These are phyloP conservation scores for Penicillium sp. DNA, from an alignment of 2,329 filamentous ascomycete genomes.

Conservation along the genomic window DNA sequence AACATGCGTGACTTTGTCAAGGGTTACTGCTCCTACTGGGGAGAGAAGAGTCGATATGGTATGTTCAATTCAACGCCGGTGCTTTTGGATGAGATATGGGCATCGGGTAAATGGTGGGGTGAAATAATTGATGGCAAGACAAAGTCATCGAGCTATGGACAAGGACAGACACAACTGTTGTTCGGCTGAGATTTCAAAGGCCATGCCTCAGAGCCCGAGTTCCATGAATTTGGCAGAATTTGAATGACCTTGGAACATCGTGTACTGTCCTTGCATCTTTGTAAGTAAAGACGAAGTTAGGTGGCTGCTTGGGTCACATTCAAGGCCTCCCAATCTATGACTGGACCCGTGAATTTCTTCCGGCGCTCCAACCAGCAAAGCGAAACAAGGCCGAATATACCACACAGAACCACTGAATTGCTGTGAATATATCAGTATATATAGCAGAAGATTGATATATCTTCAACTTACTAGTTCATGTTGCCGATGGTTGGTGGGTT, in stretches of 20 bases:
- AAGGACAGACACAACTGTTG: background rate
- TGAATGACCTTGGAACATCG: too few species aligned
- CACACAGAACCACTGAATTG: background rate
- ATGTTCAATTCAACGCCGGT: constrained; percentile 30
- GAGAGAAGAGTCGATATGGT: constrained; percentile 31
- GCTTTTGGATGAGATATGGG: constrained; percentile 26
- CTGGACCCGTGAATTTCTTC: constrained; percentile 13
- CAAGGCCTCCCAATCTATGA: constrained; percentile 14
- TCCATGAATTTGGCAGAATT: too few species aligned
- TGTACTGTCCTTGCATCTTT: too few species aligned
- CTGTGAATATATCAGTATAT: background rate
- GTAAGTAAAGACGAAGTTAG: background rate
- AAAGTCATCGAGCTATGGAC: background rate
- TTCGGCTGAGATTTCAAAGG: background rate
- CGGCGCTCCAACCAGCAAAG: constrained; percentile 13
- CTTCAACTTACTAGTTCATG: background rate
- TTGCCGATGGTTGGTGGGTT: background rate
- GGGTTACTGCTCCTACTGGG: constrained; percentile 37
- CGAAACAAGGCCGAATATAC: constrained; percentile 8
- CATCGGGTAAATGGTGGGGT: constrained; percentile 18
- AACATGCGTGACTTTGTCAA: constrained; percentile 25
- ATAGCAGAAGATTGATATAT: background rate
- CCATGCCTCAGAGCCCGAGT: too few species aligned
- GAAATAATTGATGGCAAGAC: constrained; percentile 21
- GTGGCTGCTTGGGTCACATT: constrained; percentile 1